Conservation (phyloP, 306 rosid genomes). For the Cucumis melo region DNA sequence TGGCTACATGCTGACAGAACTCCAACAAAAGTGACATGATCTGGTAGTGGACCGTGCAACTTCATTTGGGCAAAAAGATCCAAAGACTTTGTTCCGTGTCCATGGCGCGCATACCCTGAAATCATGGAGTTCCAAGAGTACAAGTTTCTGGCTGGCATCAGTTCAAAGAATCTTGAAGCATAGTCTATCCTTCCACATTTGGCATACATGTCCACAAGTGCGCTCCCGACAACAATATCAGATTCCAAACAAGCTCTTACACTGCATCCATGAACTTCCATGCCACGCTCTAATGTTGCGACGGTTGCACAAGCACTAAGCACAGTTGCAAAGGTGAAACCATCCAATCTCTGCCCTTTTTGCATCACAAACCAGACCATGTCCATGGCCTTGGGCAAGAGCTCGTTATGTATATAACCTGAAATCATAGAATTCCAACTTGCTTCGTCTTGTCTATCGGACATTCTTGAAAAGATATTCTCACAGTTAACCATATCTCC, state of each 20-base stretch:
- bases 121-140: conserved; percentile 96
- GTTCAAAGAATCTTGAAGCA: conserved; percentile 73
- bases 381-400: conserved; percentile 61
- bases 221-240: conserved; percentile 84
- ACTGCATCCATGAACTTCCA: conserved; percentile 84
- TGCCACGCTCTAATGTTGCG: conserved; percentile 73
- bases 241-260: conserved; percentile 66
- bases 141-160: conserved; percentile 58
- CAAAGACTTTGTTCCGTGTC: conserved; percentile 58
- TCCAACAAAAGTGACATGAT: conserved; percentile 88
- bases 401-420: conserved; percentile 67
- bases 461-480: conserved; percentile 57
- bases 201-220: conserved; percentile 79
- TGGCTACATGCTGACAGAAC: conserved; percentile 90
- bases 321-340: conserved; percentile 81
- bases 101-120: conserved; percentile 85
- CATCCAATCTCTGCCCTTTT: conserved; percentile 68
- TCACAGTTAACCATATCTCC: conserved; percentile 52
- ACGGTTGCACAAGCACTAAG: conserved; percentile 94
- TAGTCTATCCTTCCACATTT: conserved; percentile 84
- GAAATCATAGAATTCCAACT: conserved; percentile 95
- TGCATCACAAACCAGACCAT: conserved; percentile 82
- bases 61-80: conserved; percentile 60
- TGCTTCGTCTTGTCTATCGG: conserved; percentile 59
- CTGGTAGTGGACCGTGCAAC: conserved; percentile 48